Evolutionary conservation across 805 yeast species (phyloP).

Genomic region (Metschnikowia drakensbergensis): DNA sequence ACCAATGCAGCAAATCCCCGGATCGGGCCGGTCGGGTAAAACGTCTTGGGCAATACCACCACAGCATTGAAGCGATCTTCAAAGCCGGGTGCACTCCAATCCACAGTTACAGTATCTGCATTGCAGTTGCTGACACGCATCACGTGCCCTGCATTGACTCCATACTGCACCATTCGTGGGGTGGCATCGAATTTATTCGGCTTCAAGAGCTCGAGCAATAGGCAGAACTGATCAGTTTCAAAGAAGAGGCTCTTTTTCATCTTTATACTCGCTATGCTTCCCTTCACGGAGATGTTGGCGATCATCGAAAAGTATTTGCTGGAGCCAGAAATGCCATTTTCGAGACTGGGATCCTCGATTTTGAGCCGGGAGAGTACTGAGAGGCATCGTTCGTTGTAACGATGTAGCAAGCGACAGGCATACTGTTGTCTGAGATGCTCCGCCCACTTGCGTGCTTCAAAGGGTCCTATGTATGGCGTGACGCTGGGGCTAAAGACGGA

Average conservation of each 20-base stretch:
- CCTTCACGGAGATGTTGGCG: conserved; percentile 8
- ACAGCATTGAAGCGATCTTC: conserved; percentile 14
- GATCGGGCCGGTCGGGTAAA: neutral
- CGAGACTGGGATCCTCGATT: conserved; percentile 11
- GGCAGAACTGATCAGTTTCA: conserved; percentile 9
- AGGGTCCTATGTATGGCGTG: neutral
- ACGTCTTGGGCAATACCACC: conserved; percentile 5
- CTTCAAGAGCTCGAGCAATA: conserved; percentile 24
- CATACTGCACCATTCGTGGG: conserved; percentile 21
- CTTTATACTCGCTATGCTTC: conserved; percentile 7
- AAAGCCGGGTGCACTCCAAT: conserved; percentile 8
- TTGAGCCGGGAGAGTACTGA: conserved; percentile 12
- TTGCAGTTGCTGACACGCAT: conserved; percentile 7
- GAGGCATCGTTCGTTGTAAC: neutral
- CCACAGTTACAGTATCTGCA: neutral
- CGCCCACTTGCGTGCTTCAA: neutral
- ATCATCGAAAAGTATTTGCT: conserved; percentile 31
- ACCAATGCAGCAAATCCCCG: neutral
- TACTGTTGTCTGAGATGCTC: neutral
- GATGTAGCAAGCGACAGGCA: neutral
- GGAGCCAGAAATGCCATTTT: conserved; percentile 15
- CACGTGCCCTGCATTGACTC: conserved; percentile 18
- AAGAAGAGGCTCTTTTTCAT: neutral
- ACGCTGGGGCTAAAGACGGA: neutral
- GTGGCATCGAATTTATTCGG: conserved; percentile 25